Conservation (phyloP, 768 basidiomycete genomes). For the Mycena haematopus region DNA sequence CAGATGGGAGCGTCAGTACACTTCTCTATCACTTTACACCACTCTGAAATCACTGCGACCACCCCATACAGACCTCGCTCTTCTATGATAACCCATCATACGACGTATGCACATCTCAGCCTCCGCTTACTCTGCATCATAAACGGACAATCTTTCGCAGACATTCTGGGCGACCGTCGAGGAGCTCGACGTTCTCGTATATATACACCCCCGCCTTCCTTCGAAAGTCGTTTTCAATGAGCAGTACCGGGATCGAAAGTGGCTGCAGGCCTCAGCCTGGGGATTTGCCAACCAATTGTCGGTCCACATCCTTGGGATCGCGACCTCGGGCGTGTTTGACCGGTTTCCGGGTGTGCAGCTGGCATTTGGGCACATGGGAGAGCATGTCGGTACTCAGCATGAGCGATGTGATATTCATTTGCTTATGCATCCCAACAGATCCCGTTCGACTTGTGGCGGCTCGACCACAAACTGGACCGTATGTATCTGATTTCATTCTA, state of each 20-base stretch:
- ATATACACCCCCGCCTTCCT: constrained; percentile 26
- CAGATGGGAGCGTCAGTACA: constrained; percentile 24
- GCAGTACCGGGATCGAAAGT: constrained; percentile 27
- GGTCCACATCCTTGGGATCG: constrained; percentile 31
- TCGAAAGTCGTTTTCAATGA: constrained; percentile 15
- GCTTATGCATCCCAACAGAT: constrained; percentile 14
- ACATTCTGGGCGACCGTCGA: constrained; percentile 28
- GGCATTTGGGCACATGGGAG: constrained; percentile 30
- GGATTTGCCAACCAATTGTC: constrained; percentile 31
- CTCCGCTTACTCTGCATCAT: not conserved
- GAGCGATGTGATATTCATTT: too few relatives aligned
- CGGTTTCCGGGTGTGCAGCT: constrained; percentile 29
- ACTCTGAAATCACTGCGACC: not conserved
- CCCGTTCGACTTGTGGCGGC: constrained; percentile 31
- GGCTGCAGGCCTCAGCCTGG: constrained; percentile 28
- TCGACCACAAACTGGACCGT: constrained; percentile 32
- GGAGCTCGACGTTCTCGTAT: constrained; percentile 28
- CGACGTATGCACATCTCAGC: constrained; percentile 6
- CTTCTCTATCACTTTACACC: not conserved
- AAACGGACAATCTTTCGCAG: constrained; percentile 2
- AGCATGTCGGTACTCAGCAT: constrained; percentile 18
- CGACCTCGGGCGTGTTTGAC: constrained; percentile 31
- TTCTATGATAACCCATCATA: constrained; percentile 29
- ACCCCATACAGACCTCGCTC: constrained; percentile 19
- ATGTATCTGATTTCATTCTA: not conserved